phyloP scores from a whole-genome alignment of 495 filamentous ascomycete species.

The Baudoinia panamericana region DNA sequence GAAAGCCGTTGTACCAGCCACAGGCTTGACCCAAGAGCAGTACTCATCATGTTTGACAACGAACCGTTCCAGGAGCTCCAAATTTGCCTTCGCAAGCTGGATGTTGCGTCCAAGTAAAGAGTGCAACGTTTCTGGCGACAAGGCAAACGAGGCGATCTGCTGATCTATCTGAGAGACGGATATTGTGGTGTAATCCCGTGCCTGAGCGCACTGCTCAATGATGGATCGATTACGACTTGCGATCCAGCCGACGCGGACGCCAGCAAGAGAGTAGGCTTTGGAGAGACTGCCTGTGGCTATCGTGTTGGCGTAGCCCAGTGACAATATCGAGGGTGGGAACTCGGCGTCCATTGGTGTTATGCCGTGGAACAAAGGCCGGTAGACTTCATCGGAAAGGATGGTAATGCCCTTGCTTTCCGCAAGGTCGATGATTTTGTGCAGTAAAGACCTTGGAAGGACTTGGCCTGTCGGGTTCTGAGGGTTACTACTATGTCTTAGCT shows the following conservation, averaged over 20 bases:
- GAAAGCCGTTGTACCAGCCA: slow-evolving; percentile 73
- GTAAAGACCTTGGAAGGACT: slow-evolving; percentile 46
- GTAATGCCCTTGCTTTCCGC: slow-evolving; percentile 50
- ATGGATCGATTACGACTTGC: slow-evolving; percentile 51
- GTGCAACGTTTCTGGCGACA: slow-evolving; percentile 50
- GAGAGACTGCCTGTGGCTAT: slow-evolving; percentile 72
- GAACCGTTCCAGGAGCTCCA: slow-evolving; percentile 54
- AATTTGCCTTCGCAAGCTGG: slow-evolving; percentile 55
- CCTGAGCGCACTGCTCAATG: slow-evolving; percentile 49
- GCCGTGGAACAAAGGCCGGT: slow-evolving; percentile 76
- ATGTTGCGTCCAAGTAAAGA: slow-evolving; percentile 56
- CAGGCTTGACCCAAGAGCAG: slow-evolving; percentile 63
- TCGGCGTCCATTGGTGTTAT: slow-evolving; percentile 42
- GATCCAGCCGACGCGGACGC: slow-evolving; percentile 74
- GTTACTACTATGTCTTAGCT: slow-evolving; percentile 43
- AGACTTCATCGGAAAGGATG: slow-evolving; percentile 73
- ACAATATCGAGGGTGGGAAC: slow-evolving; percentile 57
- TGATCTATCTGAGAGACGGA: slow-evolving; percentile 75
- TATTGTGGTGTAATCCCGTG: slow-evolving; percentile 76
- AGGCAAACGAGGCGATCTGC: slow-evolving; percentile 60
- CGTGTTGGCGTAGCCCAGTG: slow-evolving; percentile 55
- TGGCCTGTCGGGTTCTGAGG: slow-evolving; percentile 82
- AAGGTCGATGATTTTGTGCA: slow-evolving; percentile 50
- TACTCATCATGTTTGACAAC: slow-evolving; percentile 48
- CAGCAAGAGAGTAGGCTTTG: slow-evolving; percentile 76